Percentiles rank a stretch among this genome's conserved stretches.
phyloP scores from a whole-genome alignment of 371 early-diverging fungal genomes.

The Phascolomyces articulosus region DNA sequence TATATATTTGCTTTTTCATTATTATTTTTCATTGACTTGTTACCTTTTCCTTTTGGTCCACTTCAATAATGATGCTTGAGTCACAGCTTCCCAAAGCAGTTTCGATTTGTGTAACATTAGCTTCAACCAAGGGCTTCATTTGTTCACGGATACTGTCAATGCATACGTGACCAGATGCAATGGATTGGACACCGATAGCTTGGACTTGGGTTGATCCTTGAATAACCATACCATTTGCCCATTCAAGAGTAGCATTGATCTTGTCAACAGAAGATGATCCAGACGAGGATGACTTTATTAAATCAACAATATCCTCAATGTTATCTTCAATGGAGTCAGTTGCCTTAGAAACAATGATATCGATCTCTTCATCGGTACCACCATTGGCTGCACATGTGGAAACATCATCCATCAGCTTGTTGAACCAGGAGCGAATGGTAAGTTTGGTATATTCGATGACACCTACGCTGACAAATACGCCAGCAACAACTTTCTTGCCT shows the following conservation, averaged over 20 bases:
- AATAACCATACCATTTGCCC: conserved; percentile 12
- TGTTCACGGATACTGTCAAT: not conserved
- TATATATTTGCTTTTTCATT: no score
- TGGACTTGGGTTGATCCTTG: conserved; percentile 13
- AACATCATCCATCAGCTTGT: conserved; percentile 31
- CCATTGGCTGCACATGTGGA: conserved; percentile 36
- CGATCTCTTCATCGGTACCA: conserved; percentile 33
- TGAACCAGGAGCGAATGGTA: conserved; percentile 34
- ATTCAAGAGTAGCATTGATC: conserved; percentile 5
- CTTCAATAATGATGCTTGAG: not conserved
- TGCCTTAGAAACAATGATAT: conserved; percentile 33
- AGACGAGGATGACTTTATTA: not conserved
- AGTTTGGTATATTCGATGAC: conserved; percentile 24
- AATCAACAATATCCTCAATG: not conserved
- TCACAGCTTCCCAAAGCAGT: conserved; percentile 7
- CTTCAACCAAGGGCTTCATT: conserved; percentile 6
- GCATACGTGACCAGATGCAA: not conserved
- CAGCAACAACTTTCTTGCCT: not conserved
- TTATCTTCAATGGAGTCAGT: conserved; percentile 9
- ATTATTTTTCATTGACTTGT: not conserved
- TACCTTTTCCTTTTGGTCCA: not conserved
- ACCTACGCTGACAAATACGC: conserved; percentile 15
- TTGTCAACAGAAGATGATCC: not conserved
- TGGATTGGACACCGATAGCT: conserved; percentile 14
- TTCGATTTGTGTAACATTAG: conserved; percentile 12